Percentiles rank a stretch among this genome's conserved stretches.
Conservation (phyloP, 2,329 filamentous ascomycete species). For the Penicillium sclerotigenum region DNA sequence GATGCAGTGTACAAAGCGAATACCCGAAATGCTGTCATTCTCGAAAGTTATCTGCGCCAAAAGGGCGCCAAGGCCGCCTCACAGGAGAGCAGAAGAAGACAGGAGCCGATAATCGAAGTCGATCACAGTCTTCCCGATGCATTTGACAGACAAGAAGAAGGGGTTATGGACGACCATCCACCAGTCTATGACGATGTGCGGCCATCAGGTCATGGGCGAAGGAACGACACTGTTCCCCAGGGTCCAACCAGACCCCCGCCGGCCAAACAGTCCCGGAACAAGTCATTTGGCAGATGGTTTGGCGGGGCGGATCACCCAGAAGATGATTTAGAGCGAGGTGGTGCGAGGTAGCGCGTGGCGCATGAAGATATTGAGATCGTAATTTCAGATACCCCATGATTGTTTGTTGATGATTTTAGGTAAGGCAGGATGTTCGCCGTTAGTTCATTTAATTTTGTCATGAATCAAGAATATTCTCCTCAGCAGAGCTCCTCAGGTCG, state of each 20-base stretch:
- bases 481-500: constrained; percentile 27
- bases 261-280: constrained; percentile 23
- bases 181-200: constrained; percentile 21
- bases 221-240: constrained; percentile 2
- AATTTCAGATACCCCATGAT: constrained; percentile 12
- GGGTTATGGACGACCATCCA: constrained; percentile 24
- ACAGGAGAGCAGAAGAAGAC: constrained; percentile 23
- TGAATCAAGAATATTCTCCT: background rate
- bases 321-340: constrained; percentile 30
- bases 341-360: constrained; percentile 11
- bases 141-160: constrained; percentile 36
- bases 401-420: background rate
- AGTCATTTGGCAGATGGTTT: constrained; percentile 30
- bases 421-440: background rate
- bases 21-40: constrained; percentile 45
- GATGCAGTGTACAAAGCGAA: constrained; percentile 50
- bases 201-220: constrained; percentile 14
- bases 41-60: constrained; percentile 45
- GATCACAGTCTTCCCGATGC: constrained; percentile 41
- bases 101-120: constrained; percentile 19
- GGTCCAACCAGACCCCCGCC: constrained; percentile 22
- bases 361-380: background rate
- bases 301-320: constrained; percentile 26
- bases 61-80: constrained; percentile 37
- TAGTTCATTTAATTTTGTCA: constrained; percentile 13